These are phyloP conservation scores for Nicotiana knightiana DNA, from an alignment of 257 asterid species.

Conservation along the genomic window DNA sequence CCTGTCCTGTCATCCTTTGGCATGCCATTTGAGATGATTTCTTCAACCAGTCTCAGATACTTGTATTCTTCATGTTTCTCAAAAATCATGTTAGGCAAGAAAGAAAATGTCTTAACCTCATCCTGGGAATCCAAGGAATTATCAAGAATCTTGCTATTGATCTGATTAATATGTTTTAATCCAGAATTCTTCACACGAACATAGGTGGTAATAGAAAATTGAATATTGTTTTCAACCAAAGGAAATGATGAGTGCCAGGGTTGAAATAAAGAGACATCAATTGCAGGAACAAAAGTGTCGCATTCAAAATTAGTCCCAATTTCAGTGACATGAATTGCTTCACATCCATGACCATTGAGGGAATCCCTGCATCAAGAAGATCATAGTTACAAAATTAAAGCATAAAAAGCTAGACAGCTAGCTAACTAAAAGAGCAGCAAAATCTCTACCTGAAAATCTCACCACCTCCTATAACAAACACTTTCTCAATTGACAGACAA, in stretches of 20 bases:
- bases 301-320: slow-evolving; percentile 53
- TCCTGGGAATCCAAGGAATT: slow-evolving; percentile 20
- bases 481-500: slow-evolving; percentile 51
- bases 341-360: slow-evolving; percentile 70
- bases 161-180: slow-evolving; percentile 14
- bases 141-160: slow-evolving; percentile 1
- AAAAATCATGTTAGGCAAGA: slow-evolving; percentile 61
- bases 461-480: slow-evolving; percentile 91
- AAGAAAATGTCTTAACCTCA: slow-evolving; percentile 43
- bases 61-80: slow-evolving; percentile 80
- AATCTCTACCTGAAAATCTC: slow-evolving; percentile 57
- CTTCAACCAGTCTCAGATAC: slow-evolving; percentile 74
- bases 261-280: slow-evolving; percentile 59
- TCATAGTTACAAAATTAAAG: no score
- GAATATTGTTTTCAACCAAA: slow-evolving; percentile 49
- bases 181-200: slow-evolving; percentile 44
- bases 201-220: slow-evolving; percentile 52
- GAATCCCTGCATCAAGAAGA: slow-evolving; percentile 52
- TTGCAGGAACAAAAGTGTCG: slow-evolving; percentile 76
- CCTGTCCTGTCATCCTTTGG: slow-evolving; percentile 80
- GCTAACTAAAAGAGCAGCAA: no score
- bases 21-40: slow-evolving; percentile 62
- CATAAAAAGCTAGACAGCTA: no score
- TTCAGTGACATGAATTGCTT: slow-evolving; percentile 81
- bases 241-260: slow-evolving; percentile 84